Conservation (phyloP, 305 asterid genomes). For the Plantago coronopus region DNA sequence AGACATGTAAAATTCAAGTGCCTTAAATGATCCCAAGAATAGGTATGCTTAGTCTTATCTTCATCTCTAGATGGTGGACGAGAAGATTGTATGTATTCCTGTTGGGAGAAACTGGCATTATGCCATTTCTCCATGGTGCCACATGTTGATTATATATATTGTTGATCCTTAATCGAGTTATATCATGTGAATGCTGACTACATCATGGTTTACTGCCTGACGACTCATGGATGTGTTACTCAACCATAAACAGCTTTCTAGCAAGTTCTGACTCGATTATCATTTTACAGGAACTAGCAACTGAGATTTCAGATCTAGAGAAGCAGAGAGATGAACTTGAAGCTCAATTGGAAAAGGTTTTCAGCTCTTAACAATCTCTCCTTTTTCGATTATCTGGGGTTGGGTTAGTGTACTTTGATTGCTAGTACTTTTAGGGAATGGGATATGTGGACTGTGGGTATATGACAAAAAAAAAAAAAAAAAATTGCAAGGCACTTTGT, state of each 20-base stretch:
- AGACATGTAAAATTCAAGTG: no score
- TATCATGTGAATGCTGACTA: neutral
- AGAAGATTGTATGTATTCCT: neutral
- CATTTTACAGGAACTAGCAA: constrained; percentile 64
- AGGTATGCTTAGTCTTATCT: neutral
- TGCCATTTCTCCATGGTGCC: neutral
- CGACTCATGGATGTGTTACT: constrained; percentile 23
- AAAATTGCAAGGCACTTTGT: no score
- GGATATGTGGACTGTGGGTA: no score
- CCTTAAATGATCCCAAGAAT: neutral
- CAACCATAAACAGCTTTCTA: constrained; percentile 7
- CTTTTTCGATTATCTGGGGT: neutral
- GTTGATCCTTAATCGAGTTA: neutral
- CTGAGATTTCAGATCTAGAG: constrained; percentile 79
- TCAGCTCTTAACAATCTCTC: constrained; percentile 22
- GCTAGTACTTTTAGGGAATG: no score
- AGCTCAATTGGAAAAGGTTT: constrained; percentile 86
- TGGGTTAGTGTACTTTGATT: no score
- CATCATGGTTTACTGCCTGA: constrained; percentile 6
- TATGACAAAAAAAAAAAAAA: no score
- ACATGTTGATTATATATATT: neutral
- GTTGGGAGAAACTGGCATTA: neutral
- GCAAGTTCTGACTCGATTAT: constrained; percentile 24
- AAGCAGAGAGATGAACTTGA: constrained; percentile 82
- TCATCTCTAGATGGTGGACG: neutral